Base-by-base conservation (phyloP, 2,329 filamentous ascomycete genomes). In the Epichloe elymi region DNA sequence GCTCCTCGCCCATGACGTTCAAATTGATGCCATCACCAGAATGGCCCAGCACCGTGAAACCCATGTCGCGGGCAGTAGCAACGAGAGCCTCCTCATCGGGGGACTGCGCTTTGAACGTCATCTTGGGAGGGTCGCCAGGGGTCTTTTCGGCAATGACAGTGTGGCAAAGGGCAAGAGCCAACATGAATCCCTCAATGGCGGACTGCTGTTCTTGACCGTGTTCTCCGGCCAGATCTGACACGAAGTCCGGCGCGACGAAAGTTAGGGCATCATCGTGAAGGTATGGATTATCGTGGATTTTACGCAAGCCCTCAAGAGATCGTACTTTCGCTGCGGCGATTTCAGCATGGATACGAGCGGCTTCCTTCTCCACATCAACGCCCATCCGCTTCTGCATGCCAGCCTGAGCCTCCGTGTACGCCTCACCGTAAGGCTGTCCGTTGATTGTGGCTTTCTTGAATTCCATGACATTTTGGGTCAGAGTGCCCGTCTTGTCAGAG, bases 391-490 rank as follows among this genome's bases (percentile, higher is more conserved):
- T 89, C 64, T 95, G 89, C 87, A 98, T 93, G 52, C 93, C 93
- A 48, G 91, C 87, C 67, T 95, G 88, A 0, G 93, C 93, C 67
- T 98, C 93, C 0, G 94, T 98, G 62, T 96, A 98, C 0, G 93
- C 93, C 70, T 98, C 93, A 55, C 94, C 93, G 59, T 98, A 98
- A 0, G 90, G 83, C 54, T 93, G 80, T n/a, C 91, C 91, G 61
- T 97, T 97, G 68, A 98, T 84, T 0, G 90, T 95, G 51, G 86
- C 89, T 68, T 98, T 98, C 68, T 97, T 98, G 79, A 97, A 98
- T 66, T 98, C 94, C 93, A 98, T 97, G 74, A 90, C 85, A 63
- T 97, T 97, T 70, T 93, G 94, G 5, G 91, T 97, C 58, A 97
- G 72, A 1, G 91, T 97, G 26, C 91, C 91, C 0, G 91, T 97